These are phyloP conservation scores for Colletotrichum chrysophilum DNA, from an alignment of 2,329 filamentous ascomycete genomes.

Conservation along the genomic window DNA sequence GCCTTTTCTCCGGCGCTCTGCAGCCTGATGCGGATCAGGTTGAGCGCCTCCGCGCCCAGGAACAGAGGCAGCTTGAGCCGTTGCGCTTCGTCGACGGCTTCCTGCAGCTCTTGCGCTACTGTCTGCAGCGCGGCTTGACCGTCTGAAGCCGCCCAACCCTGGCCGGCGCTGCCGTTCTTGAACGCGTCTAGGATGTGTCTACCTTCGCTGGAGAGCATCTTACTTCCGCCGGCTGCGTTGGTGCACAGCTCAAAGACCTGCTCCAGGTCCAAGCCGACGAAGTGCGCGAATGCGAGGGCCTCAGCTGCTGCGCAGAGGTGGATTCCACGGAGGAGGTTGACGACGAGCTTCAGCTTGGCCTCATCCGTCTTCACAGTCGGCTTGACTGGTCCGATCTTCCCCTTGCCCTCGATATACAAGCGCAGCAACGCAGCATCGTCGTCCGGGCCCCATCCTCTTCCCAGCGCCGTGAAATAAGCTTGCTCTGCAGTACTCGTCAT, in stretches of 20 bases:
- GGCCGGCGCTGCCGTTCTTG: background rate
- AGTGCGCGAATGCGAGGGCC: conserved; percentile 39
- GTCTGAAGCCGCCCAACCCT: background rate
- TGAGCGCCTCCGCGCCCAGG: conserved; percentile 44
- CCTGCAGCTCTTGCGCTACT: conserved; percentile 36
- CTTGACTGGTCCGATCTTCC: conserved; percentile 33
- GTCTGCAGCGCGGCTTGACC: conserved; percentile 22
- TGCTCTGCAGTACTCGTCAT: conserved; percentile 70
- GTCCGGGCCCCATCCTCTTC: conserved; percentile 33
- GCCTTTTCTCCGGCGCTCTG: background rate
- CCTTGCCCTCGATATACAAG: conserved; percentile 44
- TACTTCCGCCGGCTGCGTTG: conserved; percentile 50
- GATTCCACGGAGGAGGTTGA: conserved; percentile 46
- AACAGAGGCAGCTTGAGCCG: conserved; percentile 44
- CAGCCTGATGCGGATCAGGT: conserved; percentile 29
- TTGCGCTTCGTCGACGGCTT: conserved; percentile 47
- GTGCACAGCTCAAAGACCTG: conserved; percentile 50
- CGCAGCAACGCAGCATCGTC: conserved; percentile 50
- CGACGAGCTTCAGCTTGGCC: conserved; percentile 41
- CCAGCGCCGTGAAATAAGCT: conserved; percentile 64
- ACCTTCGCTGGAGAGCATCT: conserved; percentile 40
- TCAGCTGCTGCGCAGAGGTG: conserved; percentile 49
- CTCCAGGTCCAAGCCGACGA: conserved; percentile 47
- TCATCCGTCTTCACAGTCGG: conserved; percentile 34
- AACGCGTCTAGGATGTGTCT: conserved; percentile 39